Evolutionary conservation across 2,329 filamentous ascomycete genomes (phyloP).

Genomic region (Capronia epimyces): DNA sequence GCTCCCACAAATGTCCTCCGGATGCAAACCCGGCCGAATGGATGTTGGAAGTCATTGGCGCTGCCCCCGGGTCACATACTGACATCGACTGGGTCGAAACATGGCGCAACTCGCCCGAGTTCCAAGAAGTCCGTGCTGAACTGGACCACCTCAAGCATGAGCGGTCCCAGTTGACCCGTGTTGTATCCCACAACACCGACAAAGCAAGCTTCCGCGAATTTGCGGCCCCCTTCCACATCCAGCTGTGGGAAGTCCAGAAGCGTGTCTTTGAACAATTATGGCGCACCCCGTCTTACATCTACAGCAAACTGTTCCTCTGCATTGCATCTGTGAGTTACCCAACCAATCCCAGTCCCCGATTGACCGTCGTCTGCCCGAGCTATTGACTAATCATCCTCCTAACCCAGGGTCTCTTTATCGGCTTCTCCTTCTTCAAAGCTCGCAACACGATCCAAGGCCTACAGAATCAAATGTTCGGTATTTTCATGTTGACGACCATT

Average conservation of each 20-base stretch:
- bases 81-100: constrained; percentile 61
- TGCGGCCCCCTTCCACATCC: constrained; percentile 65
- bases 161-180: constrained; percentile 37
- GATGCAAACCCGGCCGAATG: constrained; percentile 71
- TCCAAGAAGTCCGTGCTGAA: constrained; percentile 50
- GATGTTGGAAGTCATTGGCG: constrained; percentile 59
- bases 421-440: constrained; percentile 74
- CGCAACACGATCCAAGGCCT: constrained; percentile 71
- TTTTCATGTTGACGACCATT: constrained; percentile 79
- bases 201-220: constrained; percentile 67
- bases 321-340: constrained; percentile 40
- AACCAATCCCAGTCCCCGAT: neutral
- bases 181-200: constrained; percentile 42
- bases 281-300: constrained; percentile 84
- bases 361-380: neutral
- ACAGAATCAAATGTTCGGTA: constrained; percentile 84
- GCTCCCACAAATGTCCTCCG: constrained; percentile 53
- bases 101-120: constrained; percentile 58
- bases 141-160: constrained; percentile 51
- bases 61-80: constrained; percentile 58
- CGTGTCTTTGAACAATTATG: constrained; percentile 90
- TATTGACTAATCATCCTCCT: neutral
- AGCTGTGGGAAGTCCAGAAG: constrained; percentile 61
- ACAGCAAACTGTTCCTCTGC: constrained; percentile 69
- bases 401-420: constrained; percentile 60